Base-by-base conservation (phyloP, 352 stramenopile species). In the Pythium dissotocum region DNA sequence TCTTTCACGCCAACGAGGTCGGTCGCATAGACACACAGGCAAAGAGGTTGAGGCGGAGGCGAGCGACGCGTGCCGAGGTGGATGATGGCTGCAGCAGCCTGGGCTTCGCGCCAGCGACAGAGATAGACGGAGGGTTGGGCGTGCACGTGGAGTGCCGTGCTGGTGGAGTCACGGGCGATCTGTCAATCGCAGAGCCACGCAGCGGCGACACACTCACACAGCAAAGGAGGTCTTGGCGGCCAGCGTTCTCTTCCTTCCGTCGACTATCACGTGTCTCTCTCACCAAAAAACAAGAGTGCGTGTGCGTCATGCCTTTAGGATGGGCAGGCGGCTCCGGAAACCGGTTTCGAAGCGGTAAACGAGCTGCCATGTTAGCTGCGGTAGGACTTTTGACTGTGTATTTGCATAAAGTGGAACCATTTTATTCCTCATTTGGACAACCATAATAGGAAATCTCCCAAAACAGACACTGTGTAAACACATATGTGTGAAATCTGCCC, bases 181-280 rank as follows among this genome's bases (percentile, higher is more conserved):
- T 24, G 14, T 21, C 61, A 21, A 32, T 21, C 38, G 52, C 56
- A 62, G 46, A 62, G 56, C 55, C 62, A 69, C 63, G 57, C 58
- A 53, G 46, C 56, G 48, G 26, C 59, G 32, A 40, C 16, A 7
- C 24, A 57, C 24, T 28, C 28, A 33, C 26, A 30, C 28, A 30
- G 2, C 28, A 30, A 4, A 30, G 28, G 28, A 30, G 2, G 53
- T 28, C 33, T 42, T 13, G 32, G 32, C 54, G 24, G 26, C 52
- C 30, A 30, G 28, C 28, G 21, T 40, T 42, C 53, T 24, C 54
- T 61, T 46, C 54, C 54, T 61, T 61, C 54, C 44, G 44, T 70
- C 58, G 58, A 57, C 65, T 65, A 61, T 71, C 58, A 71, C 65
- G 65, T 71, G 58, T 71, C 65, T 71, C 65, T 71, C 28, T 65